Evolutionary conservation across 2,329 filamentous ascomycete species (phyloP).

Genomic region (Myriosclerotinia duriaeana): DNA sequence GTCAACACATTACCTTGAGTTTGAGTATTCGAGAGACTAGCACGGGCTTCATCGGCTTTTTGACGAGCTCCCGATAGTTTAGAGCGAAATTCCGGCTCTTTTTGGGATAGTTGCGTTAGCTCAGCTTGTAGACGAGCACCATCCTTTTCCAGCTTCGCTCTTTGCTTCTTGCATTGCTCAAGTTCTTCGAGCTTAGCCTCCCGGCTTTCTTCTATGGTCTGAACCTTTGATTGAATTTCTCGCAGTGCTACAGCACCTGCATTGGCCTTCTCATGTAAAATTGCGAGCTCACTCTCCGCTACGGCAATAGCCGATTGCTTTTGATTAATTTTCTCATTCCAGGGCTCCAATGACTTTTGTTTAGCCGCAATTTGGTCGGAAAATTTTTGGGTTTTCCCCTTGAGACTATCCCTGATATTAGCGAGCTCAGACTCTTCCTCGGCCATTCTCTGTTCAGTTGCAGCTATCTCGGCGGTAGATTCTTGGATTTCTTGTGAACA

Average conservation of each 20-base stretch:
- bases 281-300: constrained; percentile 89
- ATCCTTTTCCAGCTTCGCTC: constrained; percentile 71
- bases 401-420: constrained; percentile 80
- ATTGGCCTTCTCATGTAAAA: constrained; percentile 85
- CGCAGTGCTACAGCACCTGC: constrained; percentile 80
- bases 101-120: constrained; percentile 67
- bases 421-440: constrained; percentile 79
- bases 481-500: constrained; percentile 76
- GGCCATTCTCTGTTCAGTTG: constrained; percentile 74
- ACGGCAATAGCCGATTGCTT: constrained; percentile 94
- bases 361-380: constrained; percentile 90
- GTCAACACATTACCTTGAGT: constrained; percentile 90
- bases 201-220: constrained; percentile 68
- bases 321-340: constrained; percentile 95
- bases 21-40: constrained; percentile 84
- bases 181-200: constrained; percentile 71
- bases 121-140: constrained; percentile 69
- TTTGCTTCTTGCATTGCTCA: constrained; percentile 71
- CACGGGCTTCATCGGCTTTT: constrained; percentile 93
- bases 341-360: constrained; percentile 92
- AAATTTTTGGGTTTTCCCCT: constrained; percentile 92
- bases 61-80: constrained; percentile 88
- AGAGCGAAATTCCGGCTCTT: constrained; percentile 78
- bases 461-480: constrained; percentile 69
- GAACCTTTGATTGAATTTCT: constrained; percentile 79